phyloP scores from a whole-genome alignment of 2,329 filamentous ascomycete species.

The Claviceps digitariae region DNA sequence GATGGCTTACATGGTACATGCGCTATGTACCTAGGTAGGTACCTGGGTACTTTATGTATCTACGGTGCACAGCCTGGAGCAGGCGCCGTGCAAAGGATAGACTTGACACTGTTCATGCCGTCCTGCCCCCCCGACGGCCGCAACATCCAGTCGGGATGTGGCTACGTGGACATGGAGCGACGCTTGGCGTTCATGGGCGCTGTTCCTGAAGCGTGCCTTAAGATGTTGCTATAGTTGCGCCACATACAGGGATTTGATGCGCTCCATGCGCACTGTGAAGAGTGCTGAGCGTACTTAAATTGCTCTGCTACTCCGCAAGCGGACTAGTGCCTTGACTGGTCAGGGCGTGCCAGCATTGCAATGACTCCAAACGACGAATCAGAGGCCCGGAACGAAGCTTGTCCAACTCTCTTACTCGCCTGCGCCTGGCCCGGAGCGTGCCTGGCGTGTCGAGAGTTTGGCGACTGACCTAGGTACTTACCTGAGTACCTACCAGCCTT shows the following conservation, averaged over 20 bases:
- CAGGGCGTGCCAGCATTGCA: background rate
- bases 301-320: background rate
- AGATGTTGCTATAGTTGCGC: background rate
- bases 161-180: background rate
- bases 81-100: background rate
- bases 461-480: too few species aligned
- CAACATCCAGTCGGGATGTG: background rate
- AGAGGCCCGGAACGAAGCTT: background rate
- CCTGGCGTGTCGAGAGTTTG: background rate
- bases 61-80: background rate
- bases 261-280: conserved; percentile 6
- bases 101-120: background rate
- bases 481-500: too few species aligned
- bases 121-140: background rate
- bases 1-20: too few species aligned
- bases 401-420: background rate
- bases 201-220: conserved; percentile 1
- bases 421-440: background rate
- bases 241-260: background rate
- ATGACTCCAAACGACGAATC: background rate
- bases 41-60: too few species aligned
- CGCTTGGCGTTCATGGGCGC: background rate
- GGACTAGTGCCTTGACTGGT: background rate
- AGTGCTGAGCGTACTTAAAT: background rate
- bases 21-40: too few species aligned